A percentile compares a stretch with the other conserved stretches of the same genome.
These are phyloP conservation scores for Fusarium euwallaceae DNA, from an alignment of 2,329 filamentous ascomycete genomes.

Conservation along the genomic window DNA sequence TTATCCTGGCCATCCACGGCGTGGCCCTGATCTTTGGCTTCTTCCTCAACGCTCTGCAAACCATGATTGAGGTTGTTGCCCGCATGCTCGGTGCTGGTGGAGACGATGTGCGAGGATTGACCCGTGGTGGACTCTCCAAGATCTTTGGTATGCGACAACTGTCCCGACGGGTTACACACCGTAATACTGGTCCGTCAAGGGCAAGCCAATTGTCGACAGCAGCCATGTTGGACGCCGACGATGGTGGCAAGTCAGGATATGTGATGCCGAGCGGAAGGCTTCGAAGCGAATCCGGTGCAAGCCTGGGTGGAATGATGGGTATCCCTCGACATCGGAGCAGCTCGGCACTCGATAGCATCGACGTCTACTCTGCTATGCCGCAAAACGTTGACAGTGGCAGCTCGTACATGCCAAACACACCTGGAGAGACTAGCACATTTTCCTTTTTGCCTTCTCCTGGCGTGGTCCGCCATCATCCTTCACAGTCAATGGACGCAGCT, in stretches of 20 bases:
- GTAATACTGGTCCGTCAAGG: conserved; percentile 71
- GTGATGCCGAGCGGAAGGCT: conserved; percentile 66
- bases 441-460: conserved; percentile 76
- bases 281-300: conserved; percentile 72
- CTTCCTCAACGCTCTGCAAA: conserved; percentile 91
- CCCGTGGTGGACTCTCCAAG: conserved; percentile 86
- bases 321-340: conserved; percentile 64
- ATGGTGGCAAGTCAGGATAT: conserved; percentile 73
- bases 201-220: conserved; percentile 87
- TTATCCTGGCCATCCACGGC: conserved; percentile 87
- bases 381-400: conserved; percentile 71
- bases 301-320: conserved; percentile 63
- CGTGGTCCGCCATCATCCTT: conserved; percentile 61
- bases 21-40: conserved; percentile 91
- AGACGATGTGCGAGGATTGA: conserved; percentile 76
- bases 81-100: conserved; percentile 86
- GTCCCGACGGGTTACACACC: conserved; percentile 77
- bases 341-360: conserved; percentile 67
- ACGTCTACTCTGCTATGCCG: conserved; percentile 58
- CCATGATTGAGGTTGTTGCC: conserved; percentile 88
- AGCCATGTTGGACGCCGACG: conserved; percentile 81
- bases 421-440: conserved; percentile 77
- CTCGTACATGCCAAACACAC: conserved; percentile 79
- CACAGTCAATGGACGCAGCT: conserved; percentile 63
- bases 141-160: conserved; percentile 93